These are phyloP conservation scores for Ehretia macrophylla DNA, from an alignment of 257 asterid genomes.

Conservation along the genomic window DNA sequence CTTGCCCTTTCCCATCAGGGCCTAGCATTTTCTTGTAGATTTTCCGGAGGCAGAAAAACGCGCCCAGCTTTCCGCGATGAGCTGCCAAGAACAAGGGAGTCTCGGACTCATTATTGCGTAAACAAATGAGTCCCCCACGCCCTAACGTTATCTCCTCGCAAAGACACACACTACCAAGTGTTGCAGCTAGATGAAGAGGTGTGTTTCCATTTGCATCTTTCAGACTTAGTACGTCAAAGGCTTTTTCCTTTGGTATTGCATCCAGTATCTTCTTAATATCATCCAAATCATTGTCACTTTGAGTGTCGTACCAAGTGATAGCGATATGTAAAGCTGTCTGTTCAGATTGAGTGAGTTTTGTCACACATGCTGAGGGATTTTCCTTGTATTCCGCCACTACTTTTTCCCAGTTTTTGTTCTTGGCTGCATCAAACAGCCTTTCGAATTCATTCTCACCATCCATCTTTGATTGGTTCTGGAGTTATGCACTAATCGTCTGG, in stretches of 20 bases:
- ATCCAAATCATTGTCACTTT: neutral
- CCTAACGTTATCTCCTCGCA: conserved; percentile 14
- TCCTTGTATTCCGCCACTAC: conserved; percentile 6
- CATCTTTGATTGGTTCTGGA: too few relatives aligned
- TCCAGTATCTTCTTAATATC: conserved; percentile 17
- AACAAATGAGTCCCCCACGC: conserved; percentile 11
- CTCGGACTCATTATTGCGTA: conserved; percentile 27
- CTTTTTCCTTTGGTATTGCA: too few relatives aligned
- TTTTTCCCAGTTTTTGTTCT: conserved; percentile 32
- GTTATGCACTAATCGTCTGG: too few relatives aligned
- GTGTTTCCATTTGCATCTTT: conserved; percentile 36
- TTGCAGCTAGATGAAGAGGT: conserved; percentile 53
- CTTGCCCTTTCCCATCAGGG: too few relatives aligned
- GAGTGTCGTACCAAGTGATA: conserved; percentile 7
- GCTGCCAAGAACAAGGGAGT: conserved; percentile 43
- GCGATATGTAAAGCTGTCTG: conserved; percentile 45
- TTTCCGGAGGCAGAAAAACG: too few relatives aligned
- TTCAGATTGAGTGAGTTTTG: too few relatives aligned
- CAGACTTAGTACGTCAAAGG: neutral
- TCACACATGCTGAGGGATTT: too few relatives aligned
- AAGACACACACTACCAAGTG: conserved; percentile 24
- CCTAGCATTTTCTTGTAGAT: too few relatives aligned
- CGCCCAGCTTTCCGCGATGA: too few relatives aligned
- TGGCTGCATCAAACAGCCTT: conserved; percentile 19
- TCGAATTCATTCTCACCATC: too few relatives aligned